These are phyloP conservation scores for Xylaria sp. DNA, from an alignment of 2,329 filamentous ascomycete species.

Conservation along the genomic window DNA sequence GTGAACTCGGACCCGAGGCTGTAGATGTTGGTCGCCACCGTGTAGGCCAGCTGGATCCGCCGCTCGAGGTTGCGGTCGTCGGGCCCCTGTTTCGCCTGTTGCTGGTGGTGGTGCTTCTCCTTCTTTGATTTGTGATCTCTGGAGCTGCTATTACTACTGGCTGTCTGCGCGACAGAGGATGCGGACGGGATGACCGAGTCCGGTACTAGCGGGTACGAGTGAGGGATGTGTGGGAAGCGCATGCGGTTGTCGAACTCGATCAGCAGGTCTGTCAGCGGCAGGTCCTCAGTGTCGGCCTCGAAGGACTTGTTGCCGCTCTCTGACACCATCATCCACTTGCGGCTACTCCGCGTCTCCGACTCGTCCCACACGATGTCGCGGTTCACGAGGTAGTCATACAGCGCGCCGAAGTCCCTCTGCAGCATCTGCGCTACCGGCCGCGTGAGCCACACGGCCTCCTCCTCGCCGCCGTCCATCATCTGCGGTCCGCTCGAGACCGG, in stretches of 20 bases:
- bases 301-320: slow-evolving; percentile 59
- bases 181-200: slow-evolving; percentile 56
- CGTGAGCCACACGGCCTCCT: slow-evolving; percentile 69
- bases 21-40: slow-evolving; percentile 70
- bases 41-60: slow-evolving; percentile 67
- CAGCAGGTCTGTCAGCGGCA: slow-evolving; percentile 75
- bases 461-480: slow-evolving; percentile 47
- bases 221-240: slow-evolving; percentile 72
- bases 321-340: slow-evolving; percentile 73
- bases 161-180: background rate
- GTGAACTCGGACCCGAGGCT: slow-evolving; percentile 64
- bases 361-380: slow-evolving; percentile 74
- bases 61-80: slow-evolving; percentile 55
- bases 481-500: slow-evolving; percentile 41
- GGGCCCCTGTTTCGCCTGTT: slow-evolving; percentile 29
- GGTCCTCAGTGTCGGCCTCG: slow-evolving; percentile 61
- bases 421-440: slow-evolving; percentile 66
- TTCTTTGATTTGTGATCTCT: slow-evolving; percentile 50
- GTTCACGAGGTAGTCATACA: slow-evolving; percentile 78
- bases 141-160: slow-evolving; percentile 19
- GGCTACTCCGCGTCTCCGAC: slow-evolving; percentile 68
- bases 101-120: slow-evolving; percentile 36
- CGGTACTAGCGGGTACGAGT: slow-evolving; percentile 74
- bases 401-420: slow-evolving; percentile 73
- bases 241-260: slow-evolving; percentile 72